Base-by-base conservation (phyloP, 495 filamentous ascomycete species). In the Xylaria grammica region DNA sequence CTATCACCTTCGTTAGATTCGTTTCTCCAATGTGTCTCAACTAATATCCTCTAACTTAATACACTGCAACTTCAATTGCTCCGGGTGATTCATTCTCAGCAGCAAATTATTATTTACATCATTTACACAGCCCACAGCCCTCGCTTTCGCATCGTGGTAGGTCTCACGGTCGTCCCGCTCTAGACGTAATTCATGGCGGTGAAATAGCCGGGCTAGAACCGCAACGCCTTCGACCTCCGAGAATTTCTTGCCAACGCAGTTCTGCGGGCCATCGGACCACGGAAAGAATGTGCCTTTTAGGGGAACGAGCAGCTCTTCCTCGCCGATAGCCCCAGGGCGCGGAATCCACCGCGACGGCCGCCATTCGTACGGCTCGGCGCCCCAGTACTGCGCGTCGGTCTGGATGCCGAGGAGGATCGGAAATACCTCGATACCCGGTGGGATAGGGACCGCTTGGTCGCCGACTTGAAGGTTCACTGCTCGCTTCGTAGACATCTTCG, bases 311-410 rank as follows among this genome's bases (percentile, higher is more conserved):
- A 72, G 20, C 26, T 70, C 81, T 79, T 38, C 77, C 45, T 13
- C 22, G 4, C 26, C 26, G 26, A 52, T 6, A 63, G 15, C 73
- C 11, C 22, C 30, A 56, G 63, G 11, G 36, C 22, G 30, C 27
- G 32, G 19, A 50, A 53, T 30, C 69, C 55, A 72, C 9, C 65
- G 51, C 13, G 45, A 30, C 1, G 70, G 70, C 4, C 52, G 24
- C 66, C 79, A 83, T 0, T 27, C 20, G 0, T 58, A 29, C 0
- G 69, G 66, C n/a, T 75, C 67, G 1, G 54, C 36, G 29, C 49
- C 49, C 84, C 84, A 86, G 57, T 80, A 79, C 19, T 66, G 58
- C n/a, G 78, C 72, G 30, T 77, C 71, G 5, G 74, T 75, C 32
- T 85, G 83, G 0, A 84, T 57, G 9, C 72, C 74, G 46, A 63